Conservation (phyloP, 2,329 filamentous ascomycete species). For the Venturia nashicola region DNA sequence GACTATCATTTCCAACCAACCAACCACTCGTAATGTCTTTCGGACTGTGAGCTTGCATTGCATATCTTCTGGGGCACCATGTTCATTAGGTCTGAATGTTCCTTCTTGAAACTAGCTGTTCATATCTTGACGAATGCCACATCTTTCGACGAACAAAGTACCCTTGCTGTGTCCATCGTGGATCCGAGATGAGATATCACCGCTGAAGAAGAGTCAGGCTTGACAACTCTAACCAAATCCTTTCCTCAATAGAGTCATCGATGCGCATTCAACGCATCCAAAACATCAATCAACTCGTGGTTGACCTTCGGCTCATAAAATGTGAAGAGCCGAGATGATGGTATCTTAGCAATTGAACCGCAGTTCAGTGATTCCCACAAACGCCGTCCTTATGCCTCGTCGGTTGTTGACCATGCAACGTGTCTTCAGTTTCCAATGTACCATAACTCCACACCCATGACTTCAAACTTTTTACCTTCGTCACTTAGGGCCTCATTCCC, state of each 20-base stretch:
- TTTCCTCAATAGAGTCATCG: neutral
- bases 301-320: neutral
- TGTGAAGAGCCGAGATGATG: neutral
- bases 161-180: neutral
- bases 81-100: too few species aligned
- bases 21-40: too few species aligned
- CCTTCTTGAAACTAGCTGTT: too few species aligned
- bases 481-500: slow-evolving; percentile 91
- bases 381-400: neutral
- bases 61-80: too few species aligned
- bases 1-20: too few species aligned
- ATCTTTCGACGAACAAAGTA: too few species aligned
- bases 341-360: neutral
- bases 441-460: slow-evolving; percentile 89
- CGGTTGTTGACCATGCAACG: neutral
- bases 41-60: too few species aligned
- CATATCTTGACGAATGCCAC: too few species aligned
- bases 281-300: neutral
- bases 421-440: slow-evolving; percentile 54
- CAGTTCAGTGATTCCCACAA: neutral
- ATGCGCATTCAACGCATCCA: neutral
- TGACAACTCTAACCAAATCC: neutral
- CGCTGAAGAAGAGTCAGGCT: neutral
- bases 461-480: slow-evolving; percentile 81
- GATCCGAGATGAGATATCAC: neutral